Conservation (phyloP, 139 green algal species). For the Edaphochlamys debaryana region DNA sequence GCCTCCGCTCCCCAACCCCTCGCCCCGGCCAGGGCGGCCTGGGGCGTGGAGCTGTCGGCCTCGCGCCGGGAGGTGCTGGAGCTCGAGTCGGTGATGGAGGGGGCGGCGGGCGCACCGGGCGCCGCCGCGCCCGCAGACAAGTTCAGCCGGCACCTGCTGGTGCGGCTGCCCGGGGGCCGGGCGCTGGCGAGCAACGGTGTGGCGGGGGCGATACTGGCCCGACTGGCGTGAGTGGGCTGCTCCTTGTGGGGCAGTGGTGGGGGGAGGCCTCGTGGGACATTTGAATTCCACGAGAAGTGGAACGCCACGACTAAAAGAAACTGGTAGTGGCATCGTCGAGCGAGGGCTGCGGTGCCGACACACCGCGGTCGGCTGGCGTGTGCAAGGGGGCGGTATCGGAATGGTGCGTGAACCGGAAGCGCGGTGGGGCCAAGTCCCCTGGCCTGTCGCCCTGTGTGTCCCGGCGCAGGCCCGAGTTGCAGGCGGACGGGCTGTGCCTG, state of each 20-base stretch:
- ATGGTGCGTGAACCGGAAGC: too few relatives aligned
- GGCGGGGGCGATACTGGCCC: slow-evolving; percentile 44
- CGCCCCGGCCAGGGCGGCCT: slow-evolving; percentile 42
- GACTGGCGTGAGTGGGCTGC: slow-evolving; percentile 22
- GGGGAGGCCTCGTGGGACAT: too few relatives aligned
- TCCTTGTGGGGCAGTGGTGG: too few relatives aligned
- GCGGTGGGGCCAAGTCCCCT: too few relatives aligned
- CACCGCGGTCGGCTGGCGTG: too few relatives aligned
- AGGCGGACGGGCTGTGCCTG: slow-evolving; percentile 14
- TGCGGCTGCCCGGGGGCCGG: slow-evolving; percentile 65
- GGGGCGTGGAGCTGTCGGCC: slow-evolving; percentile 45
- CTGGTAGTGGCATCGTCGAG: too few relatives aligned
- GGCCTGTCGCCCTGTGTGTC: too few relatives aligned
- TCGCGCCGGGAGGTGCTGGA: slow-evolving; percentile 64
- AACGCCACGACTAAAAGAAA: too few relatives aligned
- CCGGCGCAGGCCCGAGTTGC: background rate
- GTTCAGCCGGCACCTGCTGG: slow-evolving; percentile 83
- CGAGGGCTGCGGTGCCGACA: too few relatives aligned
- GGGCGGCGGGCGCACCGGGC: background rate
- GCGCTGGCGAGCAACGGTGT: slow-evolving; percentile 71
- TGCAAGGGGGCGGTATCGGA: too few relatives aligned
- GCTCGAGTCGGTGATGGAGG: slow-evolving; percentile 74
- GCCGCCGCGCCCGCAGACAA: slow-evolving; percentile 57
- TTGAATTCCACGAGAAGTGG: too few relatives aligned
- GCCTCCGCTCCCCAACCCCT: too few relatives aligned